Evolutionary conservation across 2,329 filamentous ascomycete species (phyloP).

Genomic region (Orbilia quercus): DNA sequence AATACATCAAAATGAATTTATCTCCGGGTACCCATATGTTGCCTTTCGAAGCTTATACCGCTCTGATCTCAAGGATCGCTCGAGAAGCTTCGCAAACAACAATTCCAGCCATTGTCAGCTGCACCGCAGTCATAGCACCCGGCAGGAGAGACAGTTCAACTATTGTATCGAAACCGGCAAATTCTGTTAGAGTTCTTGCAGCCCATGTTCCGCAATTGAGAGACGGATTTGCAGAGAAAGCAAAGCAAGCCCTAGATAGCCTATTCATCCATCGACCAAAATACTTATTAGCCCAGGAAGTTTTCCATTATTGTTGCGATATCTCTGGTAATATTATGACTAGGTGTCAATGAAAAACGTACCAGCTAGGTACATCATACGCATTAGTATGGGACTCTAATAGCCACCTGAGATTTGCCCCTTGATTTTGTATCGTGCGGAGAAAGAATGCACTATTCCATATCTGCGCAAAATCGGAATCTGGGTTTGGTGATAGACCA

Average conservation of each 20-base stretch:
- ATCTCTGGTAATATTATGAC: too few species aligned
- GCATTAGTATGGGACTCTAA: slow-evolving; percentile 1
- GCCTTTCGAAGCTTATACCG: slow-evolving; percentile 6
- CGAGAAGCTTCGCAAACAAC: not conserved
- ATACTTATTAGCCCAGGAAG: too few species aligned
- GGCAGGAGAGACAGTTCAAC: not conserved
- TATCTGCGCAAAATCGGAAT: not conserved
- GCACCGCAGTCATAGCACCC: not conserved
- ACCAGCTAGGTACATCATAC: slow-evolving; percentile 2
- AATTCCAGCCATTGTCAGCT: not conserved
- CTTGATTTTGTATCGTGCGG: not conserved
- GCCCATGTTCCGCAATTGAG: slow-evolving; percentile 10
- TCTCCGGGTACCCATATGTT: too few species aligned
- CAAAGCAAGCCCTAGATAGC: slow-evolving; percentile 5
- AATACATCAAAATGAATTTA: too few species aligned
- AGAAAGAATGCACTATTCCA: slow-evolving; percentile 13
- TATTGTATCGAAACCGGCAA: not conserved
- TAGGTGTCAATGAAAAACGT: not conserved
- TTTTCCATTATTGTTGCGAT: too few species aligned
- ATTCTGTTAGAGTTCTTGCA: not conserved
- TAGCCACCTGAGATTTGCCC: not conserved
- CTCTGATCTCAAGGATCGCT: slow-evolving; percentile 5
- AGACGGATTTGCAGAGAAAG: not conserved
- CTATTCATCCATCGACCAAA: not conserved
- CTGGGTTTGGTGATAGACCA: slow-evolving; percentile 5